A percentile compares a stretch with the other conserved stretches of the same genome.
Evolutionary conservation across 2,329 filamentous ascomycete species (phyloP).

Genomic region (Epichloe sylvatica): DNA sequence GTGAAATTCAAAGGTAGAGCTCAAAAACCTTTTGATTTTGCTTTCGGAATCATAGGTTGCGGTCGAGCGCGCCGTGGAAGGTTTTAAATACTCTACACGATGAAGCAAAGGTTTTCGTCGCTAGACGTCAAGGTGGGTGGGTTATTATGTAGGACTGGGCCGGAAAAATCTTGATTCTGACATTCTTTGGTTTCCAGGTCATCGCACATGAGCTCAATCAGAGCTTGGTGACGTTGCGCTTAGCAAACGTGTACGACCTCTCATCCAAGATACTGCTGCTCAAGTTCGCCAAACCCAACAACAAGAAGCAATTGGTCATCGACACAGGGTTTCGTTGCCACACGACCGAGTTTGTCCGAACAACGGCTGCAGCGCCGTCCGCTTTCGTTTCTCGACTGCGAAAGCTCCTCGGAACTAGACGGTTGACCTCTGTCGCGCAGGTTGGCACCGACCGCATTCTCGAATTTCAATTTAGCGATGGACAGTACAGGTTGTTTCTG

Average conservation of each 20-base stretch:
- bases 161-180: conserved; percentile 5
- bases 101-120: conserved; percentile 74
- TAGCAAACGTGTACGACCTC: conserved; percentile 92
- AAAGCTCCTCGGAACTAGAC: conserved; percentile 75
- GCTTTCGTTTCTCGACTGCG: conserved; percentile 73
- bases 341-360: conserved; percentile 77
- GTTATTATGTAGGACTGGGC: background rate
- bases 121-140: conserved; percentile 53
- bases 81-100: conserved; percentile 18
- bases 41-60: too few relatives aligned
- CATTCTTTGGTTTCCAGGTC: conserved; percentile 40
- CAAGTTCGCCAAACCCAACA: conserved; percentile 83
- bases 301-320: conserved; percentile 78
- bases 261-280: conserved; percentile 90
- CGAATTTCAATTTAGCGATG: conserved; percentile 85
- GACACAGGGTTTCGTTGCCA: conserved; percentile 96
- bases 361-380: conserved; percentile 72
- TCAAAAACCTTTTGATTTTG: background rate
- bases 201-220: conserved; percentile 84
- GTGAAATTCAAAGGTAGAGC: background rate
- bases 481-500: conserved; percentile 71
- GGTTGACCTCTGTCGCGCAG: conserved; percentile 68
- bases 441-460: conserved; percentile 89
- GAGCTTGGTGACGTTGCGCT: conserved; percentile 60
- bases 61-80: background rate